Base-by-base conservation (phyloP, 1,284 basidiomycete species). In the Ceratobasidium sp. region DNA sequence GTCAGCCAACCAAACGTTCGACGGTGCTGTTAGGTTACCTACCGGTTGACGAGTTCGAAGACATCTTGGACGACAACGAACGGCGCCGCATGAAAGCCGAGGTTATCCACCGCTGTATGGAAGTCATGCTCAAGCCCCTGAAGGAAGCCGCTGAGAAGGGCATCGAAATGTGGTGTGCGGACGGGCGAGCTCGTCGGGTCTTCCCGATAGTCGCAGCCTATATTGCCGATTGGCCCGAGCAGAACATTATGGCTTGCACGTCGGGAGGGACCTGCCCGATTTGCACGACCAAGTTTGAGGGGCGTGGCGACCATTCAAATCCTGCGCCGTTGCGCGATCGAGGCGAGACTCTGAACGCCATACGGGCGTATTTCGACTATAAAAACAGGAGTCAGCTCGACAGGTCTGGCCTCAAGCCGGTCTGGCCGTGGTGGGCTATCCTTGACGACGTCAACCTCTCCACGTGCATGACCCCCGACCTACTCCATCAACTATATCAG, bases 401-500 rank as follows among this genome's bases (percentile, higher is more conserved):
- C 8, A 10, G 69, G 21, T 30, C 39, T 46, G 48, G 50, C 2
- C 36, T 73, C 1, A 32, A 57, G 2, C 26, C 52, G 2, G 16
- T 16, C 1, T 36, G 43, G 18, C 78, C 78, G 21, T 79, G 79
- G 74, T 79, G 79, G 79, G 71, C 53, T 1, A 53, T 74, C 41
- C 72, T 79, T n/a, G 78, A 76, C 1, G 65, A 77, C 46, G 26
- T 55, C 5, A 72, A 79, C 64, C 79, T 79, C 41, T 76, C 76
- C 72, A 9, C 52, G 6, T 70, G 59, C 26, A 57, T 80, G 45
- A 77, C 76, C 2, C 79, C 78, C 2, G 78, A 81, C 48, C 50
- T 80, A 23, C 76, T 80, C 2, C 80, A 80, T 62, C 79, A 80
- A 58, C 71, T 80, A 0, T 78, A 80, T 64, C 78, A 81, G 67